Evolutionary conservation across 2,329 filamentous ascomycete genomes (phyloP).

Genomic region (Paecilomyces sp.): DNA sequence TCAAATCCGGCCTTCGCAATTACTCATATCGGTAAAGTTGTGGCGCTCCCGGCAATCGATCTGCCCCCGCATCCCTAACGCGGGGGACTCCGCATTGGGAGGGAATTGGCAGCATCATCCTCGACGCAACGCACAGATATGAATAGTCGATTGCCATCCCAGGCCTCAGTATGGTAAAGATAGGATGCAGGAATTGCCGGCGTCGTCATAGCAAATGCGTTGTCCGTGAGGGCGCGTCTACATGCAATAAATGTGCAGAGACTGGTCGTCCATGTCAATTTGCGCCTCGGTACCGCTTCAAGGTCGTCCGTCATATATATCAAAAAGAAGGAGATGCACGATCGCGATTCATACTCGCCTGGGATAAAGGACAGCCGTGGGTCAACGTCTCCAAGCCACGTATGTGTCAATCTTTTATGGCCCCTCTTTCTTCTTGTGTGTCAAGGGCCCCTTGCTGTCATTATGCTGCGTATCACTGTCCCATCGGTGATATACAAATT

Average conservation of each 20-base stretch:
- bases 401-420: constrained; percentile 7
- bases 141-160: neutral
- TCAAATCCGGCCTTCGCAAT: neutral
- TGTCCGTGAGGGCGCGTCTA: constrained; percentile 17
- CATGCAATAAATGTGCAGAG: constrained; percentile 21
- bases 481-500: too few relatives aligned
- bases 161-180: neutral
- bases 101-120: neutral
- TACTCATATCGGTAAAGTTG: neutral
- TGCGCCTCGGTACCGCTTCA: constrained; percentile 27
- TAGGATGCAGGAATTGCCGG: constrained; percentile 26
- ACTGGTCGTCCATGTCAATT: constrained; percentile 22
- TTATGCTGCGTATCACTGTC: too few relatives aligned
- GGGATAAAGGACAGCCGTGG: constrained; percentile 24
- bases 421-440: neutral
- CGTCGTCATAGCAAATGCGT: constrained; percentile 29
- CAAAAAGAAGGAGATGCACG: constrained; percentile 20
- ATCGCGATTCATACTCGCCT: constrained; percentile 21
- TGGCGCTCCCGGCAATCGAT: neutral
- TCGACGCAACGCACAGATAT: neutral
- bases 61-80: neutral
- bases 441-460: too few relatives aligned
- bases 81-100: neutral
- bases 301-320: constrained; percentile 25
- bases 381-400: constrained; percentile 20